Evolutionary conservation across 2,329 filamentous ascomycete genomes (phyloP).

Genomic region (Neonectria magnoliae): DNA sequence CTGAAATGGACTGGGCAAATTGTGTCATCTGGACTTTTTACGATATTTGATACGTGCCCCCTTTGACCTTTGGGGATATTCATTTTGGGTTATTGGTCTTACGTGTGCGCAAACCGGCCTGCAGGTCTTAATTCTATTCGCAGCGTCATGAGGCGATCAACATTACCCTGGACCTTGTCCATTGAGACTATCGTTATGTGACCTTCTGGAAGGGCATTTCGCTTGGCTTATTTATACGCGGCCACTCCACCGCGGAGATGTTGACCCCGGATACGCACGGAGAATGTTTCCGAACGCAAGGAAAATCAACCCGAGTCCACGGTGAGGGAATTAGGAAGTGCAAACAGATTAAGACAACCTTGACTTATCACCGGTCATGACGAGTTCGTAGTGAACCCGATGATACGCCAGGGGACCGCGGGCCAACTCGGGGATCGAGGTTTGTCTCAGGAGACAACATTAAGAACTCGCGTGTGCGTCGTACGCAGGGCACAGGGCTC

Average conservation of each 20-base stretch:
- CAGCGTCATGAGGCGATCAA: not conserved
- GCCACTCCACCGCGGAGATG: slow-evolving; percentile 3
- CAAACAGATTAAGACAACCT: not conserved
- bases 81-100: not conserved
- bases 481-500: not conserved
- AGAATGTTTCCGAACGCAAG: slow-evolving; percentile 10
- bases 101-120: not conserved
- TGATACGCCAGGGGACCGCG: not conserved
- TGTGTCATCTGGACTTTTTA: not conserved
- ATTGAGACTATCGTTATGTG: not conserved
- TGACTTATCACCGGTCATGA: not conserved
- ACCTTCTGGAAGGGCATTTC: slow-evolving; percentile 5
- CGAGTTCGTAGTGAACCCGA: not conserved
- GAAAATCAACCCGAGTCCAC: slow-evolving; percentile 8
- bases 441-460: not conserved
- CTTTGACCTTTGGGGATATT: not conserved
- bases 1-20: not conserved
- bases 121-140: not conserved
- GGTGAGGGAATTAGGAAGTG: slow-evolving; percentile 9
- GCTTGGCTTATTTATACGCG: slow-evolving; percentile 13
- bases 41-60: not conserved
- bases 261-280: slow-evolving; percentile 6
- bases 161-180: slow-evolving; percentile 3
- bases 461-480: not conserved
- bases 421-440: slow-evolving; percentile 2